Conservation (phyloP, 2,329 filamentous ascomycete species). For the Stemphylium lycopersici region DNA sequence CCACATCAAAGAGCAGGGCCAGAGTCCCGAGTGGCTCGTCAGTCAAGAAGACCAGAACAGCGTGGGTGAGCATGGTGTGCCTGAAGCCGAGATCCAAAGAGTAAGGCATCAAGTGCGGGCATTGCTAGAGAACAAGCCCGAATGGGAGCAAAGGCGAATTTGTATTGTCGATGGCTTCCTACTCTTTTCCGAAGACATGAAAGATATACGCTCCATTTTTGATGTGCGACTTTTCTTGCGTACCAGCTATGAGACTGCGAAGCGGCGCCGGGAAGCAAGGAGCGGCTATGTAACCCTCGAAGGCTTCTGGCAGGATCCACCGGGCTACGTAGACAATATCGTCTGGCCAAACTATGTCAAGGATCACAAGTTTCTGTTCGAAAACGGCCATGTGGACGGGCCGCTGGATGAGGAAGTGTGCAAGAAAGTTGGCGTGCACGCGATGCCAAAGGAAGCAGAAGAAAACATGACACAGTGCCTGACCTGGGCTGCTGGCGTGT, state of each 20-base stretch:
- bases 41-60: constrained; percentile 67
- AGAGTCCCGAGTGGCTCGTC: constrained; percentile 55
- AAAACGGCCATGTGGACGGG: constrained; percentile 69
- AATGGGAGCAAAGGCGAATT: constrained; percentile 31
- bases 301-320: constrained; percentile 94
- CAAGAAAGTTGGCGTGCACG: constrained; percentile 32
- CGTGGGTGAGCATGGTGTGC: constrained; percentile 50
- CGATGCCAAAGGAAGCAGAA: constrained; percentile 50
- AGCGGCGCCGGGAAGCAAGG: constrained; percentile 69
- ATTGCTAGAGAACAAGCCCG: constrained; percentile 12
- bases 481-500: constrained; percentile 37
- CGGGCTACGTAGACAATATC: constrained; percentile 89
- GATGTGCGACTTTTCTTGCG: constrained; percentile 81
- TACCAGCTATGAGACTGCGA: constrained; percentile 66
- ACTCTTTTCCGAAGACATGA: constrained; percentile 69
- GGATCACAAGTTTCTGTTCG: constrained; percentile 82
- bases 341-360: constrained; percentile 95
- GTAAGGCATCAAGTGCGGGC: constrained; percentile 31
- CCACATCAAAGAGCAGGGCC: constrained; percentile 73
- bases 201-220: constrained; percentile 62
- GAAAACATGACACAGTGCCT: constrained; percentile 42
- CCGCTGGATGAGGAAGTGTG: constrained; percentile 55
- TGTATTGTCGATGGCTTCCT: constrained; percentile 90
- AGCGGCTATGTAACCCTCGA: constrained; percentile 78
- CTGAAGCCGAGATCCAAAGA: constrained; percentile 43